Evolutionary conservation across 768 basidiomycete genomes (phyloP).

Genomic region (Coprinellus micaceus): DNA sequence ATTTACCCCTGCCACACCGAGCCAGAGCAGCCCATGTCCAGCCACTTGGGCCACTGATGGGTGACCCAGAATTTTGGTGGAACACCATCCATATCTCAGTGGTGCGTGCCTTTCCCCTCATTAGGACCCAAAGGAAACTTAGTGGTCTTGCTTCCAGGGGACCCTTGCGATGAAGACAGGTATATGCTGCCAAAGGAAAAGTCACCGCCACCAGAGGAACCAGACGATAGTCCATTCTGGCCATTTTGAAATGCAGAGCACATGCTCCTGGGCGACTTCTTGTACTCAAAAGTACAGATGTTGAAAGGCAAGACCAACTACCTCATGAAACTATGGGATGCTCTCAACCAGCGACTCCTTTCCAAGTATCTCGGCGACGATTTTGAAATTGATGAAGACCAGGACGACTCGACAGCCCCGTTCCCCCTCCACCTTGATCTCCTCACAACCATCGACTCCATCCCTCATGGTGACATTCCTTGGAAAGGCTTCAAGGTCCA

Average conservation of each 20-base stretch:
- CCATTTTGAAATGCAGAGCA: not conserved
- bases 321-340: constrained; percentile 11
- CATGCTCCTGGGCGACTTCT: constrained; percentile 17
- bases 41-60: no score
- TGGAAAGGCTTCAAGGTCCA: constrained; percentile 32
- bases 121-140: no score
- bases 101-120: no score
- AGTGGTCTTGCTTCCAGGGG: no score
- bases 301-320: constrained; percentile 19
- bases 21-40: no score
- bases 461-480: constrained; percentile 29
- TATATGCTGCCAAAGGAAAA: no score
- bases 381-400: constrained; percentile 14
- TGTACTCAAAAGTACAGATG: constrained; percentile 16
- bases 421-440: constrained; percentile 29
- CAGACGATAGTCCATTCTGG: not conserved
- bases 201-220: not conserved
- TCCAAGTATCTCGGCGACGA: constrained; percentile 10
- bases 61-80: no score
- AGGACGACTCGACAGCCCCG: constrained; percentile 20
- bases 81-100: no score
- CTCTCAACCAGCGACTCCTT: constrained; percentile 16
- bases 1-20: no score
- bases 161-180: no score
- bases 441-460: constrained; percentile 31